Evolutionary conservation across 805 yeast genomes (phyloP).

Genomic region (Yamadazyma paraphyllophila): DNA sequence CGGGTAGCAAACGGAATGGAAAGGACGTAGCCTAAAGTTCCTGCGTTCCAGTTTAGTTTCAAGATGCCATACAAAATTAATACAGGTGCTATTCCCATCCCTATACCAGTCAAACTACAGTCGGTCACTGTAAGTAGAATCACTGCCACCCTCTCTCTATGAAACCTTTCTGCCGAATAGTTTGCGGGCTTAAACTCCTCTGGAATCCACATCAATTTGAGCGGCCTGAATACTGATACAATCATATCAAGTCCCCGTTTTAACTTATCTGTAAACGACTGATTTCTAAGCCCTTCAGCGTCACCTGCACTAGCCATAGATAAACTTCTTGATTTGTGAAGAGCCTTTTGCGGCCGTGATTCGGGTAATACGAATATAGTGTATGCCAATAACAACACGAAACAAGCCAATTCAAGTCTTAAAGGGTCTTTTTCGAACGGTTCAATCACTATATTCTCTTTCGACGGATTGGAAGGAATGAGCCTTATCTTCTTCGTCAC

Average conservation of each 20-base stretch:
- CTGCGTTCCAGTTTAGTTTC: conserved; percentile 52
- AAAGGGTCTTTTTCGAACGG: conserved; percentile 32
- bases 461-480: not conserved
- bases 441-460: conserved; percentile 11
- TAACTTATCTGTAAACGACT: not conserved
- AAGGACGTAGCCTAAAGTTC: conserved; percentile 53
- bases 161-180: conserved; percentile 15
- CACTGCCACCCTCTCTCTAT: conserved; percentile 34
- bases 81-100: conserved; percentile 25
- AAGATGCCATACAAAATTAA: conserved; percentile 53
- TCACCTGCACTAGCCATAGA: conserved; percentile 14
- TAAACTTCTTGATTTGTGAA: conserved; percentile 48
- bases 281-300: not conserved
- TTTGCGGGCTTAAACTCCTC: conserved; percentile 25
- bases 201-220: conserved; percentile 55
- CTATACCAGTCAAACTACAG: conserved; percentile 29
- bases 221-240: conserved; percentile 40
- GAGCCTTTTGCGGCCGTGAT: conserved; percentile 57
- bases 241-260: not conserved
- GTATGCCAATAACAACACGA: conserved; percentile 30
- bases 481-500: conserved; percentile 6
- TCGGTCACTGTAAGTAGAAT: conserved; percentile 51
- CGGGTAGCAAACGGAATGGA: conserved; percentile 50
- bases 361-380: conserved; percentile 50
- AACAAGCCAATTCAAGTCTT: conserved; percentile 29